Evolutionary conservation across 176 grass and related monocot species (phyloP), one percentile per base, ranked within the genome.

Genomic region (Avena atlantica): DNA sequence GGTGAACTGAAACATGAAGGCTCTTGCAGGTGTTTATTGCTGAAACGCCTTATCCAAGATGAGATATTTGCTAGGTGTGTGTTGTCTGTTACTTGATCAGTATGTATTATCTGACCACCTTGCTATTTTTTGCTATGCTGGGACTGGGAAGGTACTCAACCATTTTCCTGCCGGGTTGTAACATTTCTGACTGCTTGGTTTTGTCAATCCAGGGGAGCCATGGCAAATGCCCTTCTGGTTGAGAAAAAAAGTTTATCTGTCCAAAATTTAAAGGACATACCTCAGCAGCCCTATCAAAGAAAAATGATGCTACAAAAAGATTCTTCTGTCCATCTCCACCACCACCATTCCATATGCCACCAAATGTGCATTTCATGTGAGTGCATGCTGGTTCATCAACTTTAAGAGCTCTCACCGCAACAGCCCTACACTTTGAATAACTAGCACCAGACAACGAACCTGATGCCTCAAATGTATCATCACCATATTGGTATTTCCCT

Each of bases 301-400:
- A 99, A 90, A 99, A 99, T 40, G 97, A 99, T 71, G 97, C 97
- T 57, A 99, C 97, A 90, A 99, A 99, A 23, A 98, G 78, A 86
- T 99, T 96, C 81, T 96, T 99, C 91, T 96, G 94, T 52, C 97
- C 97, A 86, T 94, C 97, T 81, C 97, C 97, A 85, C 97, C 97
- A 15, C 97, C 97, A 90, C 97, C 97, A 74, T 99, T 99, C 97
- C 97, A 99, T 57, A 96, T 81, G 76, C 97, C 97, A 69, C 97
- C 94, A 92, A 99, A 99, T 69, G 97, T 99, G 73, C 97, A 99
- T 86, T 99, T 96, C 97, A 99, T 99, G 69, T 99, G 97, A 70
- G 92, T 96, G 79, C 97, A 99, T 83, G 85, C 87, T 20, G 92
- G 94, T 70, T 96, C 94, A 90, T 96, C 90, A 65, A 90, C 83